Evolutionary conservation across 2,329 filamentous ascomycete species (phyloP).

Genomic region (Botrytis hyacinthi): DNA sequence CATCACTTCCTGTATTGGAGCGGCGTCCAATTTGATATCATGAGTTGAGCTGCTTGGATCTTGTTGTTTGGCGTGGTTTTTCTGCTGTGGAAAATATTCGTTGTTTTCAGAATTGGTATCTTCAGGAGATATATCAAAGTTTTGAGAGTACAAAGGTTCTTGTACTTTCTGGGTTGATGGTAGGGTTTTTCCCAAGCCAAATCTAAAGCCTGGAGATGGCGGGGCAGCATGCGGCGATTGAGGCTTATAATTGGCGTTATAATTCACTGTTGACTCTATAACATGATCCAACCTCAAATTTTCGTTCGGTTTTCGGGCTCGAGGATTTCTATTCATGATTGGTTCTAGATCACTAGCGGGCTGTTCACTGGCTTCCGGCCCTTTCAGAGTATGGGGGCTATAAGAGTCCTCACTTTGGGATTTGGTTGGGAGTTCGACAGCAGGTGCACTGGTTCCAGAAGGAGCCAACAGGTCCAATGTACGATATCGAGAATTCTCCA

Average conservation of each 20-base stretch:
- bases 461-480: neutral
- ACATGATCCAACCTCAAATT: neutral
- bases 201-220: slow-evolving; percentile 18
- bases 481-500: slow-evolving; percentile 15
- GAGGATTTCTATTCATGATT: slow-evolving; percentile 15
- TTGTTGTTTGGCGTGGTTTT: neutral
- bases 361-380: neutral
- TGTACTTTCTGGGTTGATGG: neutral
- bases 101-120: neutral
- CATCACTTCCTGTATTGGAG: neutral
- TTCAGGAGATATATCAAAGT: slow-evolving; percentile 18
- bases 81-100: slow-evolving; percentile 12
- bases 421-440: neutral
- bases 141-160: slow-evolving; percentile 10
- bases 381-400: neutral
- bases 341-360: slow-evolving; percentile 5
- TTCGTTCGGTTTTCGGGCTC: slow-evolving; percentile 1
- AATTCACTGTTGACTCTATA: neutral
- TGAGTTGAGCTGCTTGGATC: neutral
- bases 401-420: slow-evolving; percentile 2
- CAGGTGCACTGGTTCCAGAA: neutral
- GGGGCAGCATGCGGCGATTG: neutral
- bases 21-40: slow-evolving; percentile 1
- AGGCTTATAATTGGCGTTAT: neutral
- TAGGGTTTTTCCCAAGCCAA: neutral